A percentile compares a stretch with the other conserved stretches of the same genome.
Evolutionary conservation across 495 filamentous ascomycete genomes (phyloP).

Genomic region (Penicillium bialowiezense): DNA sequence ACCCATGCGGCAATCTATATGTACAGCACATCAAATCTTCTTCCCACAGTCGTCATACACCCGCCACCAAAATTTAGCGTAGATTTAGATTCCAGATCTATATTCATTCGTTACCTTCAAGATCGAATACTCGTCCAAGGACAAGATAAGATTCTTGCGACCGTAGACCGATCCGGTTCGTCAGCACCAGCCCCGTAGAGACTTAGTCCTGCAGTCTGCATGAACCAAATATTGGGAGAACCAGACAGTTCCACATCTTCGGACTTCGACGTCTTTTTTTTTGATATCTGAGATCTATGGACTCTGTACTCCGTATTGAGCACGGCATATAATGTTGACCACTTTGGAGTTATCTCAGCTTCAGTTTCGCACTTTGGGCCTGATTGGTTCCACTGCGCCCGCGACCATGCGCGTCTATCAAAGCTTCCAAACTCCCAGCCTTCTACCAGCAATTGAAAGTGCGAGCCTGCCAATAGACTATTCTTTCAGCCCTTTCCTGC

Average conservation of each 20-base stretch:
- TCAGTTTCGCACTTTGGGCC: too few relatives aligned
- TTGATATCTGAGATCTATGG: too few relatives aligned
- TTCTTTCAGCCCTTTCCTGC: too few relatives aligned
- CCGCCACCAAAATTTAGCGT: not conserved
- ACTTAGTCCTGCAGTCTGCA: not conserved
- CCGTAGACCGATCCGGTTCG: not conserved
- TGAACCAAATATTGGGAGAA: not conserved
- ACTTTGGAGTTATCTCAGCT: too few relatives aligned
- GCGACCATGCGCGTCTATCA: slow-evolving; percentile 4
- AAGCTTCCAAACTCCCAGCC: not conserved
- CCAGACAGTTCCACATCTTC: too few relatives aligned
- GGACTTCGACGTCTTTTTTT: too few relatives aligned
- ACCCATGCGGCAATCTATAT: slow-evolving; percentile 3
- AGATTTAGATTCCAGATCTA: not conserved
- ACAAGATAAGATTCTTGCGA: slow-evolving; percentile 1
- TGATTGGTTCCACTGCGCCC: not conserved
- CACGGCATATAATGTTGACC: too few relatives aligned
- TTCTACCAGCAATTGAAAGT: not conserved
- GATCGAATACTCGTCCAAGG: not conserved
- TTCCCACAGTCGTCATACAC: not conserved
- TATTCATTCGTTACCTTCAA: not conserved
- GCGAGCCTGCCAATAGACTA: not conserved
- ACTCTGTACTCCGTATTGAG: too few relatives aligned
- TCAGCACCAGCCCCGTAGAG: not conserved
- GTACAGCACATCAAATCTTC: not conserved